Base-by-base conservation (phyloP, 805 yeast species). In the Candida wancherniae region DNA sequence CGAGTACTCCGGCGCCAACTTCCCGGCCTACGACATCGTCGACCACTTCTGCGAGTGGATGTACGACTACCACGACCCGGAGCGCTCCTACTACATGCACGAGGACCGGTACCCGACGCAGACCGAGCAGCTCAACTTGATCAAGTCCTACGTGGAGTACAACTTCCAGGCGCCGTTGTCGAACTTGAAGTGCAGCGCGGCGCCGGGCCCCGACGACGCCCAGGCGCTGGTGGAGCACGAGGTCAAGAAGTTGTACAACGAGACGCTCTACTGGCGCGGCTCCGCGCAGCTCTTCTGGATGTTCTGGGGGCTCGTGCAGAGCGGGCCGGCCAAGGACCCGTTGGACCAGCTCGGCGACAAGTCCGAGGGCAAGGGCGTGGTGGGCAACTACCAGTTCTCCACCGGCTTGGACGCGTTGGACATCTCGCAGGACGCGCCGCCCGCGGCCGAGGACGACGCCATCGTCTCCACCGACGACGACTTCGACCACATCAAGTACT, bases 21-120 rank as follows among this genome's bases (percentile, higher is more conserved):
- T 79, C 26, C 86, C 95, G 1, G 95, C 94, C 2, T 85, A 69
- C 53, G 98, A 92, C 54, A 74, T 92, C 34, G 88, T 88, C 9
- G 88, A 92, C 55, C 98, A 92, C 61, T 84, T 92, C 45, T 73
- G 84, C 42, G 98, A 90, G 62, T 90, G 98, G 98, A 92, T 88
- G 97, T 73, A 85, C 28, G 86, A 92, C 61, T 92, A 90, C 53
- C 84, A 81, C 50, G 74, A 77, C 44, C 73, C 78, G 1, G 62
- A 67, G 12, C 39, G 44, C 28, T 58, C 67, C 10, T 75, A 81
- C 53, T 72, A 58, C 34, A 61, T 83, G n/a, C 67, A 73, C 45
- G 63, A 60, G 19, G 60, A 69, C 9, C 58, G 62, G 22, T 92
- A 72, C 57, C 98, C 98, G 7, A 62, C 66, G 9, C 63, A 66